A percentile compares a stretch with the other conserved stretches of the same genome.
phyloP scores from a whole-genome alignment of 2,329 filamentous ascomycete genomes.

The Fusarium solani-melongenae region DNA sequence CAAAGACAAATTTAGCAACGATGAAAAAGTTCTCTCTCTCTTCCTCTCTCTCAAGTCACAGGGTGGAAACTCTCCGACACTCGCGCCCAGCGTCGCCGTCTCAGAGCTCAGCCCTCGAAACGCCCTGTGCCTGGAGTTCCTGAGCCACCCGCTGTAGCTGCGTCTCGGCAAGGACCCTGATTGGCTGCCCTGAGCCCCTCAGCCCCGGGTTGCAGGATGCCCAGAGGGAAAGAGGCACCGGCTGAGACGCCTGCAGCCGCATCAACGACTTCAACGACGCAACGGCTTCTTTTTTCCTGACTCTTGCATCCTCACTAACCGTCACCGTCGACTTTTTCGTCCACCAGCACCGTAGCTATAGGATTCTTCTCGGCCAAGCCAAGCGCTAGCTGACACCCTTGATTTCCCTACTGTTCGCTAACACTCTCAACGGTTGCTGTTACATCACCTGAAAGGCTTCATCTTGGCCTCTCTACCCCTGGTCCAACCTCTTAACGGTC shows the following conservation, averaged over 20 bases:
- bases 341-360: neutral
- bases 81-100: constrained; percentile 29
- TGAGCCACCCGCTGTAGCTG: constrained; percentile 22
- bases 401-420: constrained; percentile 15
- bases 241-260: constrained; percentile 39
- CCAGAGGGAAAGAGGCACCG: constrained; percentile 26
- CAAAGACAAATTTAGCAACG: neutral
- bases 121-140: constrained; percentile 35
- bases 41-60: constrained; percentile 11
- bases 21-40: neutral
- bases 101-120: constrained; percentile 40
- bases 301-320: constrained; percentile 8
- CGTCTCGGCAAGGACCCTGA: constrained; percentile 3
- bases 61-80: constrained; percentile 25
- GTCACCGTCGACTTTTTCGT: neutral
- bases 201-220: constrained; percentile 19
- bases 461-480: constrained; percentile 7
- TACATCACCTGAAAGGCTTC: constrained; percentile 29
- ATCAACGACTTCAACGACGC: constrained; percentile 28
- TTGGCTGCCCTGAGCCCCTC: constrained; percentile 29
- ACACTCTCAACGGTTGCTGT: constrained; percentile 28
- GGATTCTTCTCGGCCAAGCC: neutral
- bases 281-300: constrained; percentile 13
- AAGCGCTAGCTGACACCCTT: constrained; percentile 27
- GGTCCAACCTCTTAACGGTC: constrained; percentile 6